Base-by-base conservation (phyloP, 75 land plant species). In the Pinus tabuliformis region DNA sequence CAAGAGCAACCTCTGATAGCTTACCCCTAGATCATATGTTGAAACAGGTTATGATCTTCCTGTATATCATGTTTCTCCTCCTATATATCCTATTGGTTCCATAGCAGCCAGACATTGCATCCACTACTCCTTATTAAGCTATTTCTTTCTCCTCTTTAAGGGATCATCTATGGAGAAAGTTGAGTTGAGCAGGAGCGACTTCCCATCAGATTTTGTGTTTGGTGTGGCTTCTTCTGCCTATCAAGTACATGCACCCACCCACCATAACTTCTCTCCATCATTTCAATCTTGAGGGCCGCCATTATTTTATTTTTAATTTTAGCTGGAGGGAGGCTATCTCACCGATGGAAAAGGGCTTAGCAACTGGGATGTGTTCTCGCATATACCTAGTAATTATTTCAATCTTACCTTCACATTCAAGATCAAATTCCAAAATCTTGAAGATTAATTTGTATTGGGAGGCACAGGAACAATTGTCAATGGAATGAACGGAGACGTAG, bases 161-260 rank as follows among this genome's bases (percentile, higher is more conserved):
- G n/a, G n/a, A n/a, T n/a, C n/a, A n/a, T n/a, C n/a, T n/a, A n/a
- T n/a, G n/a, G n/a, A n/a, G n/a, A n/a, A n/a, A n/a, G n/a, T 17
- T 24, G 73, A 39, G 24, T 21, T 80, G 36, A 62, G 20, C 24
- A 83, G 86, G 68, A 75, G 45, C 37, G 79, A 79, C 70, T 88
- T 88, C 64, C 85, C 90, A 26, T 62, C 73, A 66, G 80, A 81
- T 21, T 88, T 88, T 68, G 68, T 82, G 14, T 88, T 88, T 42
- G 90, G 90, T 75, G 82, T 88, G 56, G 84, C 88, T 24, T 82
- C 90, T 56, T 82, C 90, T 6, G 90, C 87, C 45, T 85, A 80
- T 58, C 90, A 88, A 87, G 90, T 88, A 42, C 15, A 22, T 3
- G 14, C 28, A 30, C 62, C 9, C 30, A 16, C 26, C 24, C 49